These are phyloP conservation scores for Candida boleticola DNA, from an alignment of 805 yeast species.

Conservation along the genomic window DNA sequence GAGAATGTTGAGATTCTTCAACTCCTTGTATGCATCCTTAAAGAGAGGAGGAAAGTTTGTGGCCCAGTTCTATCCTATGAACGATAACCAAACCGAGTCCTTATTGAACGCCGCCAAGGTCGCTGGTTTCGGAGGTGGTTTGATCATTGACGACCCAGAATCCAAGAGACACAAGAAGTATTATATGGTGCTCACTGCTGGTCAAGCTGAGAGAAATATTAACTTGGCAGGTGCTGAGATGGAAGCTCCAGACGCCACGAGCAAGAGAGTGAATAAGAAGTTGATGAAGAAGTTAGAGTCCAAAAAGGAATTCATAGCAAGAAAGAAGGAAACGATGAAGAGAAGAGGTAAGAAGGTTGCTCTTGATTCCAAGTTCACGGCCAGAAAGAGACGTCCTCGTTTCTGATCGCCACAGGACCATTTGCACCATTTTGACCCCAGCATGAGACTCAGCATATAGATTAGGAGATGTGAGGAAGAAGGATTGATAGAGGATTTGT, in stretches of 20 bases:
- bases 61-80: slow-evolving; percentile 93
- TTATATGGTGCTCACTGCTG: slow-evolving; percentile 87
- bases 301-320: slow-evolving; percentile 72
- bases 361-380: slow-evolving; percentile 86
- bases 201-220: slow-evolving; percentile 68
- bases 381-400: slow-evolving; percentile 57
- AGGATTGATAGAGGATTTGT: no score
- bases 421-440: no score
- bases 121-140: slow-evolving; percentile 95
- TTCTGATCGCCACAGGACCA: no score
- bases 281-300: slow-evolving; percentile 61
- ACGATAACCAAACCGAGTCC: slow-evolving; percentile 78
- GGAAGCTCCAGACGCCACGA: slow-evolving; percentile 55
- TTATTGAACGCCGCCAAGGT: slow-evolving; percentile 84
- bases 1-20: slow-evolving; percentile 79
- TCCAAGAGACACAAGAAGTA: slow-evolving; percentile 87
- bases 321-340: slow-evolving; percentile 93
- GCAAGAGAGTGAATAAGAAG: slow-evolving; percentile 44
- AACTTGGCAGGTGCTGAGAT: slow-evolving; percentile 79
- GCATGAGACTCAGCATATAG: no score
- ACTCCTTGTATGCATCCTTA: slow-evolving; percentile 80
- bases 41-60: slow-evolving; percentile 96
- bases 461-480: no score
- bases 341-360: slow-evolving; percentile 91
- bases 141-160: slow-evolving; percentile 91